A percentile compares a stretch with the other conserved stretches of the same genome.
Conservation (phyloP, 495 filamentous ascomycete species). For the Recurvomyces mirabilis region DNA sequence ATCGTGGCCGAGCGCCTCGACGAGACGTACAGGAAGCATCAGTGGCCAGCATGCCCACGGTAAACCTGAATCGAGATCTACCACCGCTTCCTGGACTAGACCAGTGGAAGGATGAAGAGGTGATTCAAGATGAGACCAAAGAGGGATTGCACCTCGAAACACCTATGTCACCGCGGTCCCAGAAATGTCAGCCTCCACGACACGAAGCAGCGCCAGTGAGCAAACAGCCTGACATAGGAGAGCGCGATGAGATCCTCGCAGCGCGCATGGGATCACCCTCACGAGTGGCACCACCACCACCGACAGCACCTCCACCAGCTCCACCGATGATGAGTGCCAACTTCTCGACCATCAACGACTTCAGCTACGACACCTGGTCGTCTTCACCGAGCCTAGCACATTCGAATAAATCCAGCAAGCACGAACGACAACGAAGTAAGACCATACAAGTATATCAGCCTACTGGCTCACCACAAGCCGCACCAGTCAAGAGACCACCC, state of each 20-base stretch:
- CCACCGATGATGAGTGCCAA: conserved; percentile 1
- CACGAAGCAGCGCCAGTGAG: background rate
- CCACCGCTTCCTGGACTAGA: conserved; percentile 33
- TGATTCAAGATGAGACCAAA: conserved; percentile 7
- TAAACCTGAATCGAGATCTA: conserved; percentile 34
- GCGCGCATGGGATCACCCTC: conserved; percentile 7
- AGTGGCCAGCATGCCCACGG: conserved; percentile 1
- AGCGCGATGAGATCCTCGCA: conserved; percentile 8
- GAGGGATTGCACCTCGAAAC: no score
- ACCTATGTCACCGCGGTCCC: background rate
- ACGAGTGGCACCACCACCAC: background rate
- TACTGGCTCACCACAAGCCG: background rate
- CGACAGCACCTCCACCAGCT: conserved; percentile 1
- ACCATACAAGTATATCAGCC: background rate
- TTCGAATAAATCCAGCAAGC: background rate
- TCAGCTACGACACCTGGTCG: background rate
- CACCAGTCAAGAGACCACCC: no score
- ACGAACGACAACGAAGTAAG: background rate
- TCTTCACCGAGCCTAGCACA: background rate
- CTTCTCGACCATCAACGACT: background rate
- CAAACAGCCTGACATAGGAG: background rate
- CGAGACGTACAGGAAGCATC: background rate
- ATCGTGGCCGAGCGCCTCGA: background rate
- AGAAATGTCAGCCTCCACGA: background rate
- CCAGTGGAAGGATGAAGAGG: conserved; percentile 25